phyloP scores from a whole-genome alignment of 108 stramenopile species.

The Epithemia pelagica region DNA sequence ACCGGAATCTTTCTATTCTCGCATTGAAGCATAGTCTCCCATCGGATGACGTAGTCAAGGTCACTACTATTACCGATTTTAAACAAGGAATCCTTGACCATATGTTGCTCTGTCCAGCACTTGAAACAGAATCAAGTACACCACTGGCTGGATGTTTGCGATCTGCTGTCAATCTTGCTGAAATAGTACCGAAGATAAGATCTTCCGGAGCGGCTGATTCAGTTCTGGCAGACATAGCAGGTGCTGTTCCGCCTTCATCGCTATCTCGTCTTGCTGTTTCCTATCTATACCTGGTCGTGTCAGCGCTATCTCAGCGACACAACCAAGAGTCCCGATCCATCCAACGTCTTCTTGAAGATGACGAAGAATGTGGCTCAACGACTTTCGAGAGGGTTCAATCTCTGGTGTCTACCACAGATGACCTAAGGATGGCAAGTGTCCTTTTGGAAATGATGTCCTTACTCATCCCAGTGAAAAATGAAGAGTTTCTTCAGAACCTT shows the following conservation, averaged over 20 bases:
- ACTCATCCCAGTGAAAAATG: neutral
- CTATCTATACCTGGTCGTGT: neutral
- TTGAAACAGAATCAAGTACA: neutral
- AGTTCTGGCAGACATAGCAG: neutral
- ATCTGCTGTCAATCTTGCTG: too few species aligned
- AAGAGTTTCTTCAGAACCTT: neutral
- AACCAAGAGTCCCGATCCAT: neutral
- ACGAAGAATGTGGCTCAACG: too few species aligned
- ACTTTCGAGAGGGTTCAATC: too few species aligned
- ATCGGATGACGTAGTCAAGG: neutral
- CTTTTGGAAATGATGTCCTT: neutral
- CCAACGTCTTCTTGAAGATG: too few species aligned
- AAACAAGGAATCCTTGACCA: neutral
- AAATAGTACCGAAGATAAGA: neutral
- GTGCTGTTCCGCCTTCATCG: neutral
- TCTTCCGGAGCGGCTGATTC: neutral
- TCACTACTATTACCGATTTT: neutral
- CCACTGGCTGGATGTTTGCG: neutral
- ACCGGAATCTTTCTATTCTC: neutral
- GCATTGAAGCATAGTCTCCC: neutral
- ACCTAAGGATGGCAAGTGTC: neutral
- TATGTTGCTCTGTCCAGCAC: neutral
- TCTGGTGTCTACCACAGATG: neutral
- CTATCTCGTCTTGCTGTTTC: neutral
- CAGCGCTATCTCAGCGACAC: neutral